Conservation (phyloP, 169 alveolate species). For the Theileria equi region DNA sequence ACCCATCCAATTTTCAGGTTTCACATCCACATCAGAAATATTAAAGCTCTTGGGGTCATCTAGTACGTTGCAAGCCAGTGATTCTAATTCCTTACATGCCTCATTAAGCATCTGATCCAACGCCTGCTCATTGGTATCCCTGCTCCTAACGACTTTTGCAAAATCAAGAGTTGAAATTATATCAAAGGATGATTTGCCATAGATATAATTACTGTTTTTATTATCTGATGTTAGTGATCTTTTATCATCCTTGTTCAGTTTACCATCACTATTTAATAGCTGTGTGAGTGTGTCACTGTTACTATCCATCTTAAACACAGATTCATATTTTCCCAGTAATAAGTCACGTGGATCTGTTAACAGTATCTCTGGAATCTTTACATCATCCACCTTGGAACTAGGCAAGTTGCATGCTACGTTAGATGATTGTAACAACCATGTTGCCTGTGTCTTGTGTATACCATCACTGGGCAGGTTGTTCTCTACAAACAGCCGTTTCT, state of each 20-base stretch:
- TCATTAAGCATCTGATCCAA: too few relatives aligned
- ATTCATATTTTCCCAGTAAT: conserved; percentile 14
- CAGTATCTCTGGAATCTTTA: conserved; percentile 57
- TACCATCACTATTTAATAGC: conserved; percentile 16
- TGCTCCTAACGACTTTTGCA: too few relatives aligned
- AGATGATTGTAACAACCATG: conserved; percentile 50
- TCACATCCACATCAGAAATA: neutral
- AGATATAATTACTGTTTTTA: neutral
- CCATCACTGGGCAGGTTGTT: too few relatives aligned
- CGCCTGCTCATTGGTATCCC: too few relatives aligned
- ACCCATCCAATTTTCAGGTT: neutral
- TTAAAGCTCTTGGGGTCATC: neutral
- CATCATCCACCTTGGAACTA: conserved; percentile 47
- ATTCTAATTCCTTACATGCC: neutral
- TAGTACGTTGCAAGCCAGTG: neutral
- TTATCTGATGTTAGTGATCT: neutral
- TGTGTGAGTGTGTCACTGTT: conserved; percentile 35
- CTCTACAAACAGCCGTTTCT: too few relatives aligned
- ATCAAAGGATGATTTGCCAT: conserved; percentile 6
- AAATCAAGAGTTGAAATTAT: conserved; percentile 13
- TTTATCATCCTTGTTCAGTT: neutral
- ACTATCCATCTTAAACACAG: conserved; percentile 4
- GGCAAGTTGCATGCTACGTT: conserved; percentile 41
- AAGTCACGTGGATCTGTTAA: conserved; percentile 60
- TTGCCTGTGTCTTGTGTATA: conserved; percentile 53